Evolutionary conservation across 2,329 filamentous ascomycete species (phyloP).

Genomic region (Hymenoscyphus salicellus): DNA sequence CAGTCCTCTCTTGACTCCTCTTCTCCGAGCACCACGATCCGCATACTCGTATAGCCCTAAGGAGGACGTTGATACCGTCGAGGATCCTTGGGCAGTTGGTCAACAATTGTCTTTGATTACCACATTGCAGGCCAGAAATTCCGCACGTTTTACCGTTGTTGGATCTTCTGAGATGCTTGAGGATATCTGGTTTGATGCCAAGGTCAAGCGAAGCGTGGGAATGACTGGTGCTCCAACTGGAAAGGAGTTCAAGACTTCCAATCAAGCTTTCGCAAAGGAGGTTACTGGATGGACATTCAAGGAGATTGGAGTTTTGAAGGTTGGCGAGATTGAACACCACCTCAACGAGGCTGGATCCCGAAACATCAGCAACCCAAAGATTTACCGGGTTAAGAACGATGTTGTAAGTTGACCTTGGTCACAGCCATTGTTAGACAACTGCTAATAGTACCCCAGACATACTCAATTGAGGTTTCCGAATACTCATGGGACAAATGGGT

Average conservation of each 20-base stretch:
- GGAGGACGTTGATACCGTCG: conserved; percentile 69
- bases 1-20: conserved; percentile 72
- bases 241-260: conserved; percentile 60
- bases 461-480: conserved; percentile 77
- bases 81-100: conserved; percentile 83
- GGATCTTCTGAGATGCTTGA: conserved; percentile 84
- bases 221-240: conserved; percentile 48
- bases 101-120: conserved; percentile 82
- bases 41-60: conserved; percentile 94
- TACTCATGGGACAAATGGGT: conserved; percentile 71
- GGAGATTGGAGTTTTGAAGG: conserved; percentile 83
- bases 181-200: conserved; percentile 83
- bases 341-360: conserved; percentile 51
- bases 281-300: conserved; percentile 95
- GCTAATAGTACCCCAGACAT: conserved; percentile 19
- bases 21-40: conserved; percentile 77
- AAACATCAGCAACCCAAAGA: conserved; percentile 68
- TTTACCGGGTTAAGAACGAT: conserved; percentile 95
- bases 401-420: conserved; percentile 66
- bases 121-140: conserved; percentile 86
- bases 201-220: conserved; percentile 54
- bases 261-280: conserved; percentile 80
- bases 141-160: conserved; percentile 80
- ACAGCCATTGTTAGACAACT: neutral
- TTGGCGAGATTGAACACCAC: conserved; percentile 79